Percentiles rank a stretch among this genome's conserved stretches.
These are phyloP conservation scores for Capsicum pubescens DNA, from an alignment of 257 asterid genomes.

Conservation along the genomic window DNA sequence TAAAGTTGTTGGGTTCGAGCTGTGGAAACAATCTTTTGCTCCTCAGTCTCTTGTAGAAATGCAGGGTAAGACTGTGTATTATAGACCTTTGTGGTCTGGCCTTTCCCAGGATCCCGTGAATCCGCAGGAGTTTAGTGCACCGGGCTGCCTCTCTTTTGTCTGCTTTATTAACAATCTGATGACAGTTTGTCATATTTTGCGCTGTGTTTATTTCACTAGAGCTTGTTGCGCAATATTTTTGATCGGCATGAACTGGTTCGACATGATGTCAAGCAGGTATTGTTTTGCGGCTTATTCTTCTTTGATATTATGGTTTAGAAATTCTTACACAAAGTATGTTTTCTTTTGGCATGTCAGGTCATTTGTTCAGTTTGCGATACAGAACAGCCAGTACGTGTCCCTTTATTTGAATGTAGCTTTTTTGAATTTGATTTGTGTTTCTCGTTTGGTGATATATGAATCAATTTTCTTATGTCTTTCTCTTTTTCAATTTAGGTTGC, in stretches of 20 bases:
- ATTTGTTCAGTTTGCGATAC: slow-evolving; percentile 97
- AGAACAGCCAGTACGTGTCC: slow-evolving; percentile 80
- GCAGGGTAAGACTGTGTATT: too few species aligned
- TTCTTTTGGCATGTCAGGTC: slow-evolving; percentile 58
- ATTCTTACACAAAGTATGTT: background rate
- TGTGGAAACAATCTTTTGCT: too few species aligned
- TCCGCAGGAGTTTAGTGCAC: too few species aligned
- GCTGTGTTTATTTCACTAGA: slow-evolving; percentile 52
- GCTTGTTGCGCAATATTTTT: slow-evolving; percentile 52
- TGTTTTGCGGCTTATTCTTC: slow-evolving; percentile 31
- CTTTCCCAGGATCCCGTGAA: too few species aligned
- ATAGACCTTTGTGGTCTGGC: too few species aligned
- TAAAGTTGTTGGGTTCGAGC: too few species aligned
- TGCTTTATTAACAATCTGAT: background rate
- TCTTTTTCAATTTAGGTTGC: slow-evolving; percentile 60
- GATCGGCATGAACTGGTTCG: slow-evolving; percentile 90
- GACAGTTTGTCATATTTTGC: slow-evolving; percentile 1
- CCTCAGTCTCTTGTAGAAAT: too few species aligned
- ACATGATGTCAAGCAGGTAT: slow-evolving; percentile 81
- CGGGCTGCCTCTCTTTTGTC: too few species aligned
- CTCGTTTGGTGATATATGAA: background rate
- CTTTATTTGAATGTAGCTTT: slow-evolving; percentile 22
- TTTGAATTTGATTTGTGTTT: background rate
- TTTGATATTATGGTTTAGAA: slow-evolving; percentile 9
- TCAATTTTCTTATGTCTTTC: background rate